These are phyloP conservation scores for Xylaria sp. DNA, from an alignment of 495 filamentous ascomycete species.

Conservation along the genomic window DNA sequence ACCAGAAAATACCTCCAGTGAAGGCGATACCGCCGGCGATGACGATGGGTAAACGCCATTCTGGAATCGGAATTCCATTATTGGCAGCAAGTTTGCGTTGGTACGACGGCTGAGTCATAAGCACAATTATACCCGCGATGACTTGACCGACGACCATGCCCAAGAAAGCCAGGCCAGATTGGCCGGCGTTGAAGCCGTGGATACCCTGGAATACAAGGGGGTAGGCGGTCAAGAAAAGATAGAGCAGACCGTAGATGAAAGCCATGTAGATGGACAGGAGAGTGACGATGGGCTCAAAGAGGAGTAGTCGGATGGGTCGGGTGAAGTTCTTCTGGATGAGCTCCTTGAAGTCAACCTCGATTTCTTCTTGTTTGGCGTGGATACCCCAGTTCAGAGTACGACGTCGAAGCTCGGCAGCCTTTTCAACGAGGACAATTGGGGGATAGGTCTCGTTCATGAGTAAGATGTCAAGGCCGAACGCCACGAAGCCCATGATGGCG, in stretches of 20 bases:
- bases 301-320: constrained; percentile 78
- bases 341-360: constrained; percentile 82
- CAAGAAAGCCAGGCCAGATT: constrained; percentile 78
- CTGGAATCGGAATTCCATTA: constrained; percentile 75
- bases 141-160: constrained; percentile 81
- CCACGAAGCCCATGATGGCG: constrained; percentile 76
- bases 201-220: constrained; percentile 78
- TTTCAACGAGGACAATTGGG: constrained; percentile 76
- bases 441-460: constrained; percentile 87
- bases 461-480: constrained; percentile 72
- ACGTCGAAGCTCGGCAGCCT: constrained; percentile 79
- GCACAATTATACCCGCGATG: constrained; percentile 68
- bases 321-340: constrained; percentile 83
- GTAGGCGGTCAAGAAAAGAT: constrained; percentile 82
- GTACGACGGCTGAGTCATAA: constrained; percentile 72
- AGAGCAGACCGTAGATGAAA: constrained; percentile 83
- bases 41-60: constrained; percentile 84
- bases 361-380: constrained; percentile 92
- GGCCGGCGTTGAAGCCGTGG: constrained; percentile 69
- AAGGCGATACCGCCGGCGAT: constrained; percentile 80
- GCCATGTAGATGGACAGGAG: constrained; percentile 80
- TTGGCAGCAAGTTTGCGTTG: constrained; percentile 73
- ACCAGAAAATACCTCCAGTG: constrained; percentile 82
- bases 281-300: constrained; percentile 81
- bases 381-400: constrained; percentile 92